Evolutionary conservation across 208 protist genomes (phyloP).

Genomic region (Herpetomonas samuelpessoai): DNA sequence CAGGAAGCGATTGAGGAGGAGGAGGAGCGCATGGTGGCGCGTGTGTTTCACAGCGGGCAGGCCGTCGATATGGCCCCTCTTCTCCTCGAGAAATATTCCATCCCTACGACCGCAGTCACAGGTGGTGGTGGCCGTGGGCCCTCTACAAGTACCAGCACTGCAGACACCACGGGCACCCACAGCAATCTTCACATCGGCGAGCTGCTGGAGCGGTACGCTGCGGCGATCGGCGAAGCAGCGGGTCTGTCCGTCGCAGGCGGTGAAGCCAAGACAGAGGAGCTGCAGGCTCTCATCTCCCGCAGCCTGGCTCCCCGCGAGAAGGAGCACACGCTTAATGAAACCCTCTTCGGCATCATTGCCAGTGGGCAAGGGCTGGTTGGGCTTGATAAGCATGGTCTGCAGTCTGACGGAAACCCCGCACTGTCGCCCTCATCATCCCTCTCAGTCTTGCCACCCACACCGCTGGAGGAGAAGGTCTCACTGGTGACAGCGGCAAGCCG

Average conservation of each 20-base stretch:
- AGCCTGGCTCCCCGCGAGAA: conserved; percentile 48
- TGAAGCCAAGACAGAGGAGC: conserved; percentile 17
- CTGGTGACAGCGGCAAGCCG: not conserved
- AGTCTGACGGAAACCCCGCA: not conserved
- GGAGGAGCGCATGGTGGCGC: not conserved
- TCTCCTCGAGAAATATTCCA: not conserved
- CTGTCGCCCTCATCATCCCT: no score
- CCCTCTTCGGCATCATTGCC: conserved; percentile 33
- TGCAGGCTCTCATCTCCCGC: conserved; percentile 37
- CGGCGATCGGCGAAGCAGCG: not conserved
- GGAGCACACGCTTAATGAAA: conserved; percentile 43
- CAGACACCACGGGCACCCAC: no score
- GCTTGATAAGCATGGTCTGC: conserved; percentile 1
- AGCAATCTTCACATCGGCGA: not conserved
- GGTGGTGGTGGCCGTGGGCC: no score
- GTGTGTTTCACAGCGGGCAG: not conserved
- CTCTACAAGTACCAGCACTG: no score
- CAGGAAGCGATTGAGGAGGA: not conserved
- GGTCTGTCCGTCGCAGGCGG: conserved; percentile 4
- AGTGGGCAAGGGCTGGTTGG: conserved; percentile 17
- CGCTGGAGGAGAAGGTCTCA: conserved; percentile 16
- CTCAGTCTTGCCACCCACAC: no score
- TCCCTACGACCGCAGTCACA: not conserved
- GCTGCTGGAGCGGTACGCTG: not conserved
- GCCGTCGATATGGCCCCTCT: not conserved